A percentile compares a stretch with the other conserved stretches of the same genome.
phyloP scores from a whole-genome alignment of 148 eudicot genomes.

The Amaranthus palmeri region DNA sequence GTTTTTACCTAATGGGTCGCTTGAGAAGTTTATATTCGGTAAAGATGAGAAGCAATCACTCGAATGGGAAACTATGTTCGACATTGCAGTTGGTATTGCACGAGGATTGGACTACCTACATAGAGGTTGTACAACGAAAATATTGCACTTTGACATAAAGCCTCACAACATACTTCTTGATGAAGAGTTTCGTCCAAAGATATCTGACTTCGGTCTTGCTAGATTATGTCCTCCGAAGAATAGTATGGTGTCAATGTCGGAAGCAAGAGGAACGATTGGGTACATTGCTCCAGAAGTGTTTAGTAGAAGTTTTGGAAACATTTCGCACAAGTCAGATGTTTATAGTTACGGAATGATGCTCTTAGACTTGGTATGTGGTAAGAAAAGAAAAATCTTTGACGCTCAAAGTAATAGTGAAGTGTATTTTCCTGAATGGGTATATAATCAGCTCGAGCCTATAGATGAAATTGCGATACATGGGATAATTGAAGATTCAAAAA shows the following conservation, averaged over 20 bases:
- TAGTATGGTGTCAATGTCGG: constrained; percentile 4
- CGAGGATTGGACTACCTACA: constrained; percentile 13
- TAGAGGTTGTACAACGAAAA: constrained; percentile 11
- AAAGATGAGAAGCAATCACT: not conserved
- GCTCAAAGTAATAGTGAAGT: not conserved
- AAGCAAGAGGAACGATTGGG: constrained; percentile 15
- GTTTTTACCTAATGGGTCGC: constrained; percentile 52
- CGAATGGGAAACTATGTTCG: constrained; percentile 3
- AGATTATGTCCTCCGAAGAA: not conserved
- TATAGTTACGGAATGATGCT: constrained; percentile 16
- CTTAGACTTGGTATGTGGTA: constrained; percentile 5
- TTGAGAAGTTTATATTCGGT: constrained; percentile 3
- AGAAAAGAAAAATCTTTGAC: not conserved
- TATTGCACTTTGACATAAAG: constrained; percentile 8
- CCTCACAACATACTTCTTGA: constrained; percentile 14
- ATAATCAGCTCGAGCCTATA: not conserved
- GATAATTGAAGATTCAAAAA: not conserved
- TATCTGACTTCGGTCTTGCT: constrained; percentile 8
- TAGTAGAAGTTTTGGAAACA: constrained; percentile 2
- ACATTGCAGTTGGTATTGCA: constrained; percentile 10
- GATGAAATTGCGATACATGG: not conserved
- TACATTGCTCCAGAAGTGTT: constrained; percentile 17
- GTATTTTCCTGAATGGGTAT: constrained; percentile 18
- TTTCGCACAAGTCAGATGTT: constrained; percentile 12
- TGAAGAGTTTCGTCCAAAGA: constrained; percentile 9